A percentile compares a stretch with the other conserved stretches of the same genome.
These are phyloP conservation scores for Paramecium sonneborni DNA, from an alignment of 73 alveolate genomes.

Conservation along the genomic window DNA sequence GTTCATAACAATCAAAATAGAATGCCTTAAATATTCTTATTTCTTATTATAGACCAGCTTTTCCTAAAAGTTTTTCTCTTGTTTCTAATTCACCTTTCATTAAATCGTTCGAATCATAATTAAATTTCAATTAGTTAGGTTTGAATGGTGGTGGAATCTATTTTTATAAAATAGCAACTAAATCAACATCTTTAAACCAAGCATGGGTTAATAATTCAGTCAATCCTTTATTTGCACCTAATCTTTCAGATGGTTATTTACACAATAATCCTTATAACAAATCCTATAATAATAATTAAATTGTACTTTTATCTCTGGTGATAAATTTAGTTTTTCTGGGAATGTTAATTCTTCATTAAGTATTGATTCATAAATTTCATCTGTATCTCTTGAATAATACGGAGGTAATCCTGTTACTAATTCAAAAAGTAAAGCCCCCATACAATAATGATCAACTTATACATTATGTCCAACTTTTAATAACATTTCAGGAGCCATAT, in stretches of 20 bases:
- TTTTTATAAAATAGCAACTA: slow-evolving; percentile 55
- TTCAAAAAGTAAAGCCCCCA: slow-evolving; percentile 77
- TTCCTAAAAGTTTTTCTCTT: slow-evolving; percentile 55
- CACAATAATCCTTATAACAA: slow-evolving; percentile 76
- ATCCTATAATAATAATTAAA: background rate
- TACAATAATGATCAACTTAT: slow-evolving; percentile 70
- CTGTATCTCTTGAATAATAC: slow-evolving; percentile 64
- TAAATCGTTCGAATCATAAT: slow-evolving; percentile 59
- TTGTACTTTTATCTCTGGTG: slow-evolving; percentile 64
- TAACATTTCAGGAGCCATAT: slow-evolving; percentile 78
- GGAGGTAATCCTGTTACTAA: slow-evolving; percentile 77
- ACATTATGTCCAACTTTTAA: slow-evolving; percentile 71
- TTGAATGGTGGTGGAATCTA: slow-evolving; percentile 64
- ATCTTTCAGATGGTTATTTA: slow-evolving; percentile 87
- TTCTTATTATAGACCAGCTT: slow-evolving; percentile 6
- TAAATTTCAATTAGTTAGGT: slow-evolving; percentile 62
- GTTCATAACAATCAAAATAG: slow-evolving; percentile 38
- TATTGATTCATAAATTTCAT: slow-evolving; percentile 65
- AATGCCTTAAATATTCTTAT: slow-evolving; percentile 52
- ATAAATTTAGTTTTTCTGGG: slow-evolving; percentile 65
- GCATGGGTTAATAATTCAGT: slow-evolving; percentile 65
- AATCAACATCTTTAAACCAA: slow-evolving; percentile 63
- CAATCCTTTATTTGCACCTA: slow-evolving; percentile 76
- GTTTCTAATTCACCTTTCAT: slow-evolving; percentile 62
- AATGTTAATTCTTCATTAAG: slow-evolving; percentile 68